A percentile compares a stretch with the other conserved stretches of the same genome.
These are phyloP conservation scores for Hypoxylon sp. DNA, from an alignment of 2,329 filamentous ascomycete species.

Conservation along the genomic window DNA sequence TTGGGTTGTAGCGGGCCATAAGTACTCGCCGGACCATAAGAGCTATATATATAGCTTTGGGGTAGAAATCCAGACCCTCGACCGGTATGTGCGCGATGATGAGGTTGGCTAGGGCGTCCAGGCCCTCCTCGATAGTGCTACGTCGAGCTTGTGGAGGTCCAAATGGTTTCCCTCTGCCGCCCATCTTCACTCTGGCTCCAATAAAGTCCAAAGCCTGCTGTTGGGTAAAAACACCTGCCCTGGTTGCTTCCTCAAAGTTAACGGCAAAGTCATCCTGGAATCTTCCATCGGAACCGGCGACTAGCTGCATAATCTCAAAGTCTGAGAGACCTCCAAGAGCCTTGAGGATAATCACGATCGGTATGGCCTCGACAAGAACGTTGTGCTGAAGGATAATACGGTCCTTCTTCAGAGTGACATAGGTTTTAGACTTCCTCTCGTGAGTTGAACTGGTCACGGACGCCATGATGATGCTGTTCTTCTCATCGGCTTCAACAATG, in stretches of 20 bases:
- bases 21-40: conserved; percentile 97
- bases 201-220: conserved; percentile 96
- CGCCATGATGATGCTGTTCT: conserved; percentile 93
- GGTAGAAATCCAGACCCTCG: conserved; percentile 90
- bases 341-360: conserved; percentile 92
- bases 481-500: conserved; percentile 92
- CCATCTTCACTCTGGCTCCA: conserved; percentile 88
- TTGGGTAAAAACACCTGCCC: conserved; percentile 88
- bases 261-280: conserved; percentile 97
- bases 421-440: conserved; percentile 97
- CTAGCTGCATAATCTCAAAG: conserved; percentile 92
- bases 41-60: conserved; percentile 96
- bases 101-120: conserved; percentile 92
- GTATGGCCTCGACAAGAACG: conserved; percentile 91
- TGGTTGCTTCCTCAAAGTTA: conserved; percentile 94
- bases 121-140: conserved; percentile 89
- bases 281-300: conserved; percentile 86
- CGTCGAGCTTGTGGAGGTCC: conserved; percentile 71
- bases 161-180: conserved; percentile 72
- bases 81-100: conserved; percentile 96
- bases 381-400: conserved; percentile 92
- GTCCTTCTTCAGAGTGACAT: conserved; percentile 94
- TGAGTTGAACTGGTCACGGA: conserved; percentile 98
- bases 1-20: conserved; percentile 92
- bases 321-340: conserved; percentile 95